Evolutionary conservation across 345 rosid genomes (phyloP), one percentile per base, ranked within the genome.

Genomic region (Mercurialis annua): DNA sequence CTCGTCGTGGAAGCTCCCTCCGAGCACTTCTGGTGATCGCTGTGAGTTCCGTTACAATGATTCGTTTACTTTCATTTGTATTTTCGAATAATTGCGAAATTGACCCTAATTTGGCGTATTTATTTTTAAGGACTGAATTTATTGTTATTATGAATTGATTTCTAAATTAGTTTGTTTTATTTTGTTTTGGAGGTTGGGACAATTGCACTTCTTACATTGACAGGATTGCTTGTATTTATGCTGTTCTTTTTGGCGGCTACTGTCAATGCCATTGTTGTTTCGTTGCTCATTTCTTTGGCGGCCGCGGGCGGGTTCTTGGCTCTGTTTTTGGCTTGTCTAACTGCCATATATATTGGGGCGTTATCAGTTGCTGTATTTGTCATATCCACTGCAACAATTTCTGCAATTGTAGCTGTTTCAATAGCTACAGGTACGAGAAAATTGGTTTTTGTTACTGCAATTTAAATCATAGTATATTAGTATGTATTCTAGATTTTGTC

Each of bases 261-360:
- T 31, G 70, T 62, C 56, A 91, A 87, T 72, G 95, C 96, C 36
- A 76, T 91, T 63, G 62, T 87, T 43, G 56, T 94, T 24, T 89
- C 92, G 53, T 86, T 94, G 67, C 78, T 94, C 66, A 51, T 94
- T 75, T 86, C 97, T 68, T 72, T 94, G 76, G 97, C 95, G 17
- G 86, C 86, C 21, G 97, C 88, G 12, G 96, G 97, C 48, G 91
- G 96, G 26, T 85, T 91, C 81, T 76, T 94, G 82, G 92, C 97
- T 63, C 62, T 94, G 27, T 94, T 89, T 83, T 82, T 86, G 56
- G 77, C 84, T 36, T 83, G 83, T 72, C 75, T 89, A 53, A 74
- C 95, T 17, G 91, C 86, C 34, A 52, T 89, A 33, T 94, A 89
- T 75, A 80, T 94, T 8, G 96, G 90, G 62, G 97, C 96, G 33